Evolutionary conservation across 345 rosid genomes (phyloP), one percentile per base, ranked within the genome.

Genomic region (Moricandia moricandioides): DNA sequence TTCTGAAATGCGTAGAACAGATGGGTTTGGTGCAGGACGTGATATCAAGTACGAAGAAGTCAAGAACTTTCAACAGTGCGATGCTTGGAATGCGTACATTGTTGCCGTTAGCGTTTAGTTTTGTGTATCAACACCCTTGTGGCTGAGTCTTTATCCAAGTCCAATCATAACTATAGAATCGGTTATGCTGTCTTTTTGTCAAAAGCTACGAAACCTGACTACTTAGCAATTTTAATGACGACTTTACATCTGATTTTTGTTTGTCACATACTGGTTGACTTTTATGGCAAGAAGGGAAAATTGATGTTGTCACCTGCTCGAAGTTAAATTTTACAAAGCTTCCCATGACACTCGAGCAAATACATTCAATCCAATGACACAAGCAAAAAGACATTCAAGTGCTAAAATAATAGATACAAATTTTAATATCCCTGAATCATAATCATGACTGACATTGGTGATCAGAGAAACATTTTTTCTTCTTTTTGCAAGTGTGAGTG

Each of bases 31-130:
- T n/a, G 84, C 72, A 0, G 90, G 87, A 30, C 85, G 79, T 40
- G 90, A 88, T 59, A 56, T 83, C 56, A 93, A 89, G 75, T 91
- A 91, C 52, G 91, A 93, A 78, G 82, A 93, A 86, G 91, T 86
- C 21, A 47, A 81, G 61, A 82, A 67, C 72, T 91, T 93, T 73
- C 84, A 85, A 63, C 97, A 93, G 67, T 79, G 80, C 34, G 98
- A 93, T 84, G 83, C 96, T 61, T 93, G 97, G 98, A 93, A 93
- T 81, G 97, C 98, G 11, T 93, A 91, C 77, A 70, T 89, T 27
- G 90, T 93, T 16, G 94, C 87, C 3, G 91, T 89, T 60, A 81
- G 78, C 33, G 43, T 29, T 64, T 80, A 67, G 55, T 18, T 74
- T 58, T 9, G 9, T 52, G 4, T 39, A 27, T 27, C 17, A 62